phyloP scores from a whole-genome alignment of 768 basidiomycete genomes.

The Psilocybe cubensis region DNA sequence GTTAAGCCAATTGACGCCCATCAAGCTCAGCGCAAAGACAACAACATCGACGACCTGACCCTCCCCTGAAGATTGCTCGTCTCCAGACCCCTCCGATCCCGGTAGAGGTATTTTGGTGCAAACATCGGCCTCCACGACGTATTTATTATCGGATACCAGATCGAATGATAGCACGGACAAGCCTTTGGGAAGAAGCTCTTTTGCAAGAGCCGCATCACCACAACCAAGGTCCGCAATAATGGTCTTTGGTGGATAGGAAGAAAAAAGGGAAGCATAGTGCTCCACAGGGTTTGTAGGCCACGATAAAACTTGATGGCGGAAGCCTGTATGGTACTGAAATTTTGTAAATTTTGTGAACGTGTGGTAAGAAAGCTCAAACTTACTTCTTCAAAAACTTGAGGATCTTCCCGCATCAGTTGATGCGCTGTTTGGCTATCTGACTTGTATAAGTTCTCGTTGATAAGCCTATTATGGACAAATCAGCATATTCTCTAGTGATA shows the following conservation, averaged over 20 bases:
- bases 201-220: conserved; percentile 90
- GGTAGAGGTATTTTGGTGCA: conserved; percentile 83
- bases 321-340: conserved; percentile 86
- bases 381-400: conserved; percentile 84
- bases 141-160: conserved; percentile 72
- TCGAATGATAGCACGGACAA: conserved; percentile 79
- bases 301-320: conserved; percentile 86
- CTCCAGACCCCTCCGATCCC: conserved; percentile 60
- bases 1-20: conserved; percentile 96
- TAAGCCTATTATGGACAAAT: conserved; percentile 54
- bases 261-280: conserved; percentile 71
- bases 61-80: conserved; percentile 47
- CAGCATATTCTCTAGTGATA: neutral
- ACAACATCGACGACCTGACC: conserved; percentile 89
- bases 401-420: conserved; percentile 84
- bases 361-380: conserved; percentile 7
- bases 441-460: conserved; percentile 94
- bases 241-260: conserved; percentile 63
- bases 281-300: conserved; percentile 97
- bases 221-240: conserved; percentile 94
- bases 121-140: conserved; percentile 90
- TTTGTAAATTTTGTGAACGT: neutral
- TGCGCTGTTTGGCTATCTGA: conserved; percentile 75
- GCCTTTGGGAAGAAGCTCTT: conserved; percentile 68
- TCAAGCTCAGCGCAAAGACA: conserved; percentile 93